A percentile compares a stretch with the other conserved stretches of the same genome.
Conservation (phyloP, 2,329 filamentous ascomycete species). For the Rhytidhysteron rufulum region DNA sequence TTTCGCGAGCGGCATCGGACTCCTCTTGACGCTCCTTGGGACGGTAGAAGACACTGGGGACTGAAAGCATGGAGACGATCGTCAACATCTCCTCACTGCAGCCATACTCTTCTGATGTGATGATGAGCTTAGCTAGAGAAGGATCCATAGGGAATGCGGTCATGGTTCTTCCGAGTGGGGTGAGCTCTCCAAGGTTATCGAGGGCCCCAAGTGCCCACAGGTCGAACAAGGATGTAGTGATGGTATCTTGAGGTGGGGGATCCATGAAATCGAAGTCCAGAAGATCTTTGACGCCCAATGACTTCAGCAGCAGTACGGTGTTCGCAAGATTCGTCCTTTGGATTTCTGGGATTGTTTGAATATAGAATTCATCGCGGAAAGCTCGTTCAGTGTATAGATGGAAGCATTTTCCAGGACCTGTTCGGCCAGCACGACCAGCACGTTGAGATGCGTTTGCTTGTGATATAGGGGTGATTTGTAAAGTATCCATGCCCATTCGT, state of each 20-base stretch:
- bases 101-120: slow-evolving; percentile 82
- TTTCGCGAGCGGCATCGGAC: slow-evolving; percentile 90
- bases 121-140: slow-evolving; percentile 87
- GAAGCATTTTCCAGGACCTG: slow-evolving; percentile 92
- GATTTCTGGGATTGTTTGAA: slow-evolving; percentile 96
- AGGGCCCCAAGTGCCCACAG: slow-evolving; percentile 93
- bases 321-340: slow-evolving; percentile 95
- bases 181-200: slow-evolving; percentile 91
- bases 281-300: slow-evolving; percentile 86
- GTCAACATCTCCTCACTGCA: slow-evolving; percentile 98
- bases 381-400: slow-evolving; percentile 91
- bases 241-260: slow-evolving; percentile 94
- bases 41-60: slow-evolving; percentile 94
- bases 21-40: slow-evolving; percentile 96
- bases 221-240: slow-evolving; percentile 94
- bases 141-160: slow-evolving; percentile 98
- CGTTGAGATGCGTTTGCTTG: slow-evolving; percentile 94
- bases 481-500: slow-evolving; percentile 97
- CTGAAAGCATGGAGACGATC: slow-evolving; percentile 96
- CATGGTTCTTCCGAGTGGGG: slow-evolving; percentile 83
- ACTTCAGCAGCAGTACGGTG: slow-evolving; percentile 90
- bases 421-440: slow-evolving; percentile 88
- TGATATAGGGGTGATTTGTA: slow-evolving; percentile 96
- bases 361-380: slow-evolving; percentile 92
- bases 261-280: slow-evolving; percentile 99